These are phyloP conservation scores for Paradendryphiella salina DNA, from an alignment of 2,329 filamentous ascomycete species.

Conservation along the genomic window DNA sequence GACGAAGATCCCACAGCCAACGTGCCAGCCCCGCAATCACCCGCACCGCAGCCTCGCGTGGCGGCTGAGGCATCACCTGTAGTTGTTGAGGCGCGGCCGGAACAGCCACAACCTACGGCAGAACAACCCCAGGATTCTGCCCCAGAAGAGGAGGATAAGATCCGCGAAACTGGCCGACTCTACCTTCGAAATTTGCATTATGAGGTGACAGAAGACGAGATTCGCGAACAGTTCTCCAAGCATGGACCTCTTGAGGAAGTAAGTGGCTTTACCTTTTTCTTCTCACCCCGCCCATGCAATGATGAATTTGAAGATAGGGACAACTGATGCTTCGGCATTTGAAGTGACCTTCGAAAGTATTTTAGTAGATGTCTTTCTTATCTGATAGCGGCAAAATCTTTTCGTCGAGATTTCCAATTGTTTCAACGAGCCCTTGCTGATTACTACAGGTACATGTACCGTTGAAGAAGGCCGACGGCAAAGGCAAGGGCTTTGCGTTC, in stretches of 20 bases:
- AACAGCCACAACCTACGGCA: conserved; percentile 11
- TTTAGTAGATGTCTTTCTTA: conserved; percentile 99
- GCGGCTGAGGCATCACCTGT: conserved; percentile 15
- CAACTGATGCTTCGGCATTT: conserved; percentile 93
- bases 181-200: conserved; percentile 92
- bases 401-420: not conserved
- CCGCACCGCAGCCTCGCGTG: conserved; percentile 8
- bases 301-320: conserved; percentile 99
- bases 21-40: not conserved
- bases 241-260: conserved; percentile 88
- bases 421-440: conserved; percentile 20
- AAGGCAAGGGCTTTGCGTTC: conserved; percentile 88
- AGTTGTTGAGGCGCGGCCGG: conserved; percentile 12
- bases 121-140: conserved; percentile 46
- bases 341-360: conserved; percentile 93
- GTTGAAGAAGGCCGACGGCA: conserved; percentile 67
- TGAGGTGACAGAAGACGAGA: conserved; percentile 73
- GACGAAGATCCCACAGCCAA: conserved; percentile 55
- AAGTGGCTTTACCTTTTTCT: conserved; percentile 51
- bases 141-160: conserved; percentile 59
- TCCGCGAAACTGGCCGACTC: conserved; percentile 73
- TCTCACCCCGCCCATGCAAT: conserved; percentile 49
- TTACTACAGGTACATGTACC: conserved; percentile 80
- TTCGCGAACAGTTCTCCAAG: conserved; percentile 69
- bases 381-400: conserved; percentile 63